Conservation (phyloP, 179 eudicot species). For the Heliamphora pulchella region DNA sequence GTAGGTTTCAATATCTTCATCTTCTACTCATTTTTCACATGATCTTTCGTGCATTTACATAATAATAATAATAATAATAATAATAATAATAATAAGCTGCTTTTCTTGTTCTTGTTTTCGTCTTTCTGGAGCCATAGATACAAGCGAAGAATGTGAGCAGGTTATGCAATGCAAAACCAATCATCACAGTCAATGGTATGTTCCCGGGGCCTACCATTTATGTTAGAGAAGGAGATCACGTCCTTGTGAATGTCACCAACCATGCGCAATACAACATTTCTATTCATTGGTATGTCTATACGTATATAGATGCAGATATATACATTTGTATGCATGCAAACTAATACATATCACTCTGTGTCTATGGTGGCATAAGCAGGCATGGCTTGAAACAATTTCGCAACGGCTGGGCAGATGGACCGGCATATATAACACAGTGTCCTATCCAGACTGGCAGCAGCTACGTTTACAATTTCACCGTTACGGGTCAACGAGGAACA, state of each 20-base stretch:
- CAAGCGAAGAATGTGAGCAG: conserved; percentile 53
- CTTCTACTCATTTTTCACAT: background rate
- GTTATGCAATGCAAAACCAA: conserved; percentile 47
- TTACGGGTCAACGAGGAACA: conserved; percentile 50
- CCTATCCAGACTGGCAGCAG: conserved; percentile 56
- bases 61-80: no score
- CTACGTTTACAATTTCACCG: conserved; percentile 49
- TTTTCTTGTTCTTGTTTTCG: background rate
- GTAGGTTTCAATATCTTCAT: conserved; percentile 23
- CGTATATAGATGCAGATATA: background rate
- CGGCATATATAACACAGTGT: conserved; percentile 47
- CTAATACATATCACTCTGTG: no score
- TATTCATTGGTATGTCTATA: conserved; percentile 40
- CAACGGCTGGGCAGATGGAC: conserved; percentile 68
- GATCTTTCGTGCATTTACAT: background rate
- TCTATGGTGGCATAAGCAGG: conserved; percentile 22
- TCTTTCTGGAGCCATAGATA: conserved; percentile 21
- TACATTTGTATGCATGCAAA: background rate
- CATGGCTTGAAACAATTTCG: conserved; percentile 50
- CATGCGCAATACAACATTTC: conserved; percentile 44
- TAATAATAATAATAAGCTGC: background rate
- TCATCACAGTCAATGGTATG: conserved; percentile 55
- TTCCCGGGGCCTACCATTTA: conserved; percentile 56
- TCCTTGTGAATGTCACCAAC: conserved; percentile 42
- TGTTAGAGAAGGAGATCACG: conserved; percentile 43